Evolutionary conservation across 306 rosid species (phyloP).

Genomic region (Glycyrrhiza uralensis): DNA sequence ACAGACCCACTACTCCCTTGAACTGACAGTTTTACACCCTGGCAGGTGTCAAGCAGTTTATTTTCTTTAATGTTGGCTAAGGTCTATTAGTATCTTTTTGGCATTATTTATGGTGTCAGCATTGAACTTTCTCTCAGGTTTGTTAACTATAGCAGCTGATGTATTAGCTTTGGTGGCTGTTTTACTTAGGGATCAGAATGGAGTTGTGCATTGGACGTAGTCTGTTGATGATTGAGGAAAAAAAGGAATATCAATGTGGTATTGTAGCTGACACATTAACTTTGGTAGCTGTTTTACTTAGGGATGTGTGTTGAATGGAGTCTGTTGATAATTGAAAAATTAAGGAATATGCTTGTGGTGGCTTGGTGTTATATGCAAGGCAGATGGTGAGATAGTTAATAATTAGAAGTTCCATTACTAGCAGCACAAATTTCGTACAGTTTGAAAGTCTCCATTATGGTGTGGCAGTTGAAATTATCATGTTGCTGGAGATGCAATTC

Average conservation of each 20-base stretch:
- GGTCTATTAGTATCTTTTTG: conserved; percentile 5
- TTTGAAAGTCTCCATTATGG: not conserved
- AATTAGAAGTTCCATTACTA: not conserved
- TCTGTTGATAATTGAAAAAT: not conserved
- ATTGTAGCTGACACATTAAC: not conserved
- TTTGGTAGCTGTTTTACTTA: not conserved
- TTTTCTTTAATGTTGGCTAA: not conserved
- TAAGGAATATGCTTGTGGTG: not conserved
- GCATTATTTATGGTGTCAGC: not conserved
- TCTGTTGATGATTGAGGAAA: not conserved
- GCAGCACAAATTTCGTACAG: not conserved
- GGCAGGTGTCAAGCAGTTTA: not conserved
- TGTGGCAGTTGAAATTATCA: not conserved
- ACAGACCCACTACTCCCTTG: not conserved
- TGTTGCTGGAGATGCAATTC: not conserved
- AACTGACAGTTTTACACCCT: not conserved
- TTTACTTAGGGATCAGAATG: not conserved
- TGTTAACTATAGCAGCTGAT: not conserved
- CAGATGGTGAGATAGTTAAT: not conserved
- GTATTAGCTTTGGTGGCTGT: not conserved
- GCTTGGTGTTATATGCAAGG: not conserved
- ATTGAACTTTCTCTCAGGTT: not conserved
- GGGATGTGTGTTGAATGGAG: not conserved
- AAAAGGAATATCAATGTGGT: not conserved
- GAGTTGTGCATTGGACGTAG: not conserved